Conservation (phyloP, 2,329 filamentous ascomycete species). For the Apiospora aurea region DNA sequence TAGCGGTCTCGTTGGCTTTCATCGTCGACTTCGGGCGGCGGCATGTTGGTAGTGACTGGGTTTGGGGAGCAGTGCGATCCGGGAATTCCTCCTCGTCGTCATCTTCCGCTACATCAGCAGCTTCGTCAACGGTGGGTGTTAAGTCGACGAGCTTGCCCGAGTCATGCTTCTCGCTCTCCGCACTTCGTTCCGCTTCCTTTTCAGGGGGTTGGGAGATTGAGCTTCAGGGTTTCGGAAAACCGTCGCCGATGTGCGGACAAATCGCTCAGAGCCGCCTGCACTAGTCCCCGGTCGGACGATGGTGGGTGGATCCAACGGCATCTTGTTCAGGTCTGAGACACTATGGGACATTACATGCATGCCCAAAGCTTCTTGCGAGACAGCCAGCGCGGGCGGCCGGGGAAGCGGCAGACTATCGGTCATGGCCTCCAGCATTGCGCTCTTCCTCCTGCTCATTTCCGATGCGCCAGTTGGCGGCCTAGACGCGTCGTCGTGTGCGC, state of each 20-base stretch:
- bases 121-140: constrained; percentile 22
- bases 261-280: constrained; percentile 29
- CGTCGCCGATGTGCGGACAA: constrained; percentile 47
- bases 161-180: constrained; percentile 51
- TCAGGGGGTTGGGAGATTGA: constrained; percentile 36
- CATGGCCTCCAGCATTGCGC: constrained; percentile 50
- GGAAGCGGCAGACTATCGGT: constrained; percentile 44
- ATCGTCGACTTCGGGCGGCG: constrained; percentile 52
- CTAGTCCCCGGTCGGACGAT: constrained; percentile 22
- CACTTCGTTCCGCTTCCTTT: constrained; percentile 23
- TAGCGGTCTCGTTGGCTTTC: constrained; percentile 76
- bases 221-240: constrained; percentile 46
- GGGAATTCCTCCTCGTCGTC: constrained; percentile 62
- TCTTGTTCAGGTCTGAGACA: constrained; percentile 16
- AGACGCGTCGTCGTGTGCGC: constrained; percentile 42
- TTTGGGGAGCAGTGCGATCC: constrained; percentile 25
- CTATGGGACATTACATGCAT: neutral
- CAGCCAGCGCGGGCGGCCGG: neutral
- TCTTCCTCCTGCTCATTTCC: constrained; percentile 46
- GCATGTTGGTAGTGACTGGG: constrained; percentile 31
- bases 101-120: constrained; percentile 43
- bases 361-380: constrained; percentile 8
- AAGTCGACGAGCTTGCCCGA: constrained; percentile 57
- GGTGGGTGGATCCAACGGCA: neutral
- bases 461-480: constrained; percentile 48